phyloP scores from a whole-genome alignment of 257 asterid genomes.

The Petrea volubilis region DNA sequence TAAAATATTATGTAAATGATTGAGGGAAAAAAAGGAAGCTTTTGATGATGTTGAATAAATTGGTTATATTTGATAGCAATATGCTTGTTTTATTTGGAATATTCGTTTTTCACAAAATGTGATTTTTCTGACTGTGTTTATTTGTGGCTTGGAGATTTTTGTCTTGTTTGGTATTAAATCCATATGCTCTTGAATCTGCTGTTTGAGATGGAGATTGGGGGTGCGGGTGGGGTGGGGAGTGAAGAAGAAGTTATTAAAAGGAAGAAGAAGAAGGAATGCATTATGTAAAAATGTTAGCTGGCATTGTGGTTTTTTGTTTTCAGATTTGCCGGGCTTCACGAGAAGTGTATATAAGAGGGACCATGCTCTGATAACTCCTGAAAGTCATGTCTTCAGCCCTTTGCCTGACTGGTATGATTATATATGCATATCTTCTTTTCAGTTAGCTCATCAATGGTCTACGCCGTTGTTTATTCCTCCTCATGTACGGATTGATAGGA shows the following conservation, averaged over 20 bases:
- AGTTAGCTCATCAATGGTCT: conserved; percentile 4
- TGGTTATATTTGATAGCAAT: not conserved
- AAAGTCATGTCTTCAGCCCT: conserved; percentile 94
- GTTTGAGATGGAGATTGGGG: not conserved
- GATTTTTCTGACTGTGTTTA: not conserved
- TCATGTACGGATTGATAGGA: conserved; percentile 43
- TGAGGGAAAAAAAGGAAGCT: not conserved
- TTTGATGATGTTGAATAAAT: not conserved
- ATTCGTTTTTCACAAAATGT: not conserved
- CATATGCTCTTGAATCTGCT: not conserved
- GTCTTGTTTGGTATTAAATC: not conserved
- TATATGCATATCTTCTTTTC: not conserved
- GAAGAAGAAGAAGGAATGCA: not conserved
- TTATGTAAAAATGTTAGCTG: not conserved
- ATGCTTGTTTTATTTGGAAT: conserved; percentile 7
- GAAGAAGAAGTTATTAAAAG: not conserved
- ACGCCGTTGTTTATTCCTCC: conserved; percentile 5
- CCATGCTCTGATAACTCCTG: conserved; percentile 95
- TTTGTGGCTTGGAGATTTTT: not conserved
- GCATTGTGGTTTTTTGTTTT: conserved; percentile 22
- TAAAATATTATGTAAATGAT: not conserved
- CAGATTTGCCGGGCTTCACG: conserved; percentile 95
- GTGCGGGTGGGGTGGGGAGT: too few relatives aligned
- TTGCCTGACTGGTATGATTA: conserved; percentile 72
- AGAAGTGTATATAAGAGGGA: conserved; percentile 81